These are phyloP conservation scores for Kodamaea fungicola DNA, from an alignment of 1,139 yeast species.

Conservation along the genomic window DNA sequence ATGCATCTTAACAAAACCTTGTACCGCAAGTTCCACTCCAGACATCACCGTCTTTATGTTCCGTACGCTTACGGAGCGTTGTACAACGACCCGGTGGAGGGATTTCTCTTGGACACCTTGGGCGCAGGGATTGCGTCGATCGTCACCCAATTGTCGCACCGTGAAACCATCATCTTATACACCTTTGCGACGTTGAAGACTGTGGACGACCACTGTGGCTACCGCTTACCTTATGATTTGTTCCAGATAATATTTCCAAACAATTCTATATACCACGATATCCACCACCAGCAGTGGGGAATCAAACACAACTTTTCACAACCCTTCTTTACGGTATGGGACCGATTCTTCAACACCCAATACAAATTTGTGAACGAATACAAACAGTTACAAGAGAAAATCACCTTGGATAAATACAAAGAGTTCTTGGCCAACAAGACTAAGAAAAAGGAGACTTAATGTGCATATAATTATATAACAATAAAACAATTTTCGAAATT, in stretches of 20 bases:
- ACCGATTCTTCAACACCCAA: conserved; percentile 63
- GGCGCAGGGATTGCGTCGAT: conserved; percentile 87
- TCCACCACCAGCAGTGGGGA: conserved; percentile 96
- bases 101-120: conserved; percentile 82
- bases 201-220: conserved; percentile 98
- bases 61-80: conserved; percentile 97
- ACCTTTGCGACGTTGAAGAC: conserved; percentile 93
- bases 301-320: conserved; percentile 92
- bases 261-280: conserved; percentile 93
- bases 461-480: not conserved
- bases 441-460: not conserved
- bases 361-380: conserved; percentile 65
- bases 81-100: conserved; percentile 91
- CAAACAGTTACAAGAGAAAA: conserved; percentile 51
- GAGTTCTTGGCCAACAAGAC: conserved; percentile 52
- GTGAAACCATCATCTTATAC: conserved; percentile 72
- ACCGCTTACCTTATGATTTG: conserved; percentile 84
- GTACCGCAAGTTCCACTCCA: conserved; percentile 82
- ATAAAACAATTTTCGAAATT: too few species aligned
- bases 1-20: conserved; percentile 82
- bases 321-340: conserved; percentile 97
- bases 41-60: conserved; percentile 90
- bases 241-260: conserved; percentile 90
- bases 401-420: conserved; percentile 60
- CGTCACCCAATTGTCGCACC: conserved; percentile 59